Evolutionary conservation across 108 stramenopile genomes (phyloP).

Genomic region (Parmales sp.): DNA sequence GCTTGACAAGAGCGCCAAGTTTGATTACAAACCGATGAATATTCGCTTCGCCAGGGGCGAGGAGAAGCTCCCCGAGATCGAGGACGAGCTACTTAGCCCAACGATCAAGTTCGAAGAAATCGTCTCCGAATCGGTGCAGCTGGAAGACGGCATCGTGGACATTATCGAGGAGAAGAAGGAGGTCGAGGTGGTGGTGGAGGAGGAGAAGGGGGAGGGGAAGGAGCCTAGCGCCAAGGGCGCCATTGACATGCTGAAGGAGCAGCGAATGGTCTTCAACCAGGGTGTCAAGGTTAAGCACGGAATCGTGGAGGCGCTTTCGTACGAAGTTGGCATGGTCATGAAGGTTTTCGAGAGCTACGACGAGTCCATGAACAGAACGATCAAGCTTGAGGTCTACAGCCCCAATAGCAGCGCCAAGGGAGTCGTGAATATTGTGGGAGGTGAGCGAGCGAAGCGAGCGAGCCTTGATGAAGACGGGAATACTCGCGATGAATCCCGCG

Average conservation of each 20-base stretch:
- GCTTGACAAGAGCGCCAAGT: background rate
- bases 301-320: background rate
- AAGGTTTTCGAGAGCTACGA: conserved; percentile 13
- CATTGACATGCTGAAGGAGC: conserved; percentile 5
- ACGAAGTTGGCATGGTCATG: conserved; percentile 5
- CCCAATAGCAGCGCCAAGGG: background rate
- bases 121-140: background rate
- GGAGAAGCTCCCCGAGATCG: background rate
- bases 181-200: background rate
- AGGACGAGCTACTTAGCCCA: background rate
- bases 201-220: background rate
- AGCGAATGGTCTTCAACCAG: conserved; percentile 11
- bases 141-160: background rate
- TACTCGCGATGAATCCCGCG: too few relatives aligned
- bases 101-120: conserved; percentile 6
- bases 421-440: background rate
- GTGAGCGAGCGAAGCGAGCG: too few relatives aligned
- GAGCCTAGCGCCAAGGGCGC: background rate
- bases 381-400: conserved; percentile 12
- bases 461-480: too few relatives aligned
- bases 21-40: background rate
- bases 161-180: background rate
- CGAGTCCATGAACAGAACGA: background rate
- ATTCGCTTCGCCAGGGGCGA: conserved; percentile 6
- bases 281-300: conserved; percentile 13